A percentile compares a stretch with the other conserved stretches of the same genome.
Conservation (phyloP, 1,139 yeast genomes). For the Hyphopichia fennica region DNA sequence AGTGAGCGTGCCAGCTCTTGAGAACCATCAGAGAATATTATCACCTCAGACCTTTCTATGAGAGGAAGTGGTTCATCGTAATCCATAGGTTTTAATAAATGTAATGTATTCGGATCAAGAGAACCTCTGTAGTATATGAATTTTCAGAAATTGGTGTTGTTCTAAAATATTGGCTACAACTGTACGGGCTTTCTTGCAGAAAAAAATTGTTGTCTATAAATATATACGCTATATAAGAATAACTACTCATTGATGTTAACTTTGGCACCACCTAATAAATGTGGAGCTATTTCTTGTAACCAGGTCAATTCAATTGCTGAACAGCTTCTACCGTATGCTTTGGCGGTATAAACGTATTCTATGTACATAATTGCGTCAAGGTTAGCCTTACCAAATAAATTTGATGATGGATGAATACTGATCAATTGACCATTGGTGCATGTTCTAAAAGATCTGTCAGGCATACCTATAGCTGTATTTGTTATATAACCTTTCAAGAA, state of each 20-base stretch:
- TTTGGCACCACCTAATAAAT: conserved; percentile 49
- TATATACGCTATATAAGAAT: neutral
- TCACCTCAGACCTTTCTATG: conserved; percentile 2
- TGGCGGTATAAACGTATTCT: conserved; percentile 89
- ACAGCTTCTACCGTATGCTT: conserved; percentile 89
- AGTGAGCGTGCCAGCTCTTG: conserved; percentile 1
- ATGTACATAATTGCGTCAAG: conserved; percentile 90
- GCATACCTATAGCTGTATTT: conserved; percentile 92
- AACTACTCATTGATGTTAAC: conserved; percentile 24
- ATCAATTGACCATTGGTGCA: conserved; percentile 77
- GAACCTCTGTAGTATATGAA: no score
- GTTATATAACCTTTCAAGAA: conserved; percentile 80
- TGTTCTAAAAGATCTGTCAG: conserved; percentile 90
- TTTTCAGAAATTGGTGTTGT: neutral
- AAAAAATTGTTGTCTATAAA: neutral
- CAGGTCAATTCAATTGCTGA: conserved; percentile 81
- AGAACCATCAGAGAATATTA: neutral
- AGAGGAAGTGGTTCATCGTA: conserved; percentile 4
- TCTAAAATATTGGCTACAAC: neutral
- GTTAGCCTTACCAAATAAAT: conserved; percentile 74
- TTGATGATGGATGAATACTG: conserved; percentile 89
- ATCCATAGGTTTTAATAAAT: conserved; percentile 1
- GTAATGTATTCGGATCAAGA: no score
- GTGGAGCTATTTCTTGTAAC: conserved; percentile 85
- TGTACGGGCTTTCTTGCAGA: neutral